Percentiles rank a stretch among this genome's conserved stretches.
Conservation (phyloP, 768 basidiomycete species). For the Brasilioporus rufonigricans region DNA sequence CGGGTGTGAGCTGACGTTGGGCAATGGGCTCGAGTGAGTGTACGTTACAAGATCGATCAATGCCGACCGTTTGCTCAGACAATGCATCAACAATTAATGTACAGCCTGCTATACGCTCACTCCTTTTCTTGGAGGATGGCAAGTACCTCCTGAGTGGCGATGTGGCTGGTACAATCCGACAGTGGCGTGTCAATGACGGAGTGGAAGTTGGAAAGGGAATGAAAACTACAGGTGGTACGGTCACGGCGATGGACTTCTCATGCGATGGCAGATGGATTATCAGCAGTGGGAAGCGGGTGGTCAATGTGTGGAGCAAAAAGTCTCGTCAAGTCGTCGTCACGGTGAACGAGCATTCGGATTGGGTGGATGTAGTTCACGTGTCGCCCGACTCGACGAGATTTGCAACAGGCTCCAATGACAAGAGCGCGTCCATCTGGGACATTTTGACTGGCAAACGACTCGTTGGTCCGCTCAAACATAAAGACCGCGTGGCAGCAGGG, state of each 20-base stretch:
- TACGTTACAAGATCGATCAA: neutral
- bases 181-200: neutral
- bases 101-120: neutral
- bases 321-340: neutral
- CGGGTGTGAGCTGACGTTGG: neutral
- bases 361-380: neutral
- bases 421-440: slow-evolving; percentile 3
- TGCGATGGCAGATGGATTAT: neutral
- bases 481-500: neutral
- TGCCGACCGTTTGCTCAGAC: neutral
- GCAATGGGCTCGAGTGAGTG: neutral
- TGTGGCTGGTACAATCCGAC: neutral
- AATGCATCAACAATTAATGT: neutral
- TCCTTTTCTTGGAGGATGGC: neutral
- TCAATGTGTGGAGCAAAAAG: neutral
- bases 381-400: slow-evolving; percentile 10
- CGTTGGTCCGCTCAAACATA: slow-evolving; percentile 7
- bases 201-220: neutral
- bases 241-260: neutral
- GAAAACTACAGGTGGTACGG: neutral
- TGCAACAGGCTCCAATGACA: slow-evolving; percentile 1
- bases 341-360: neutral
- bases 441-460: slow-evolving; percentile 3
- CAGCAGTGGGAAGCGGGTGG: neutral
- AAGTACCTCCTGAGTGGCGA: neutral